Percentiles rank a stretch among this genome's conserved stretches.
Conservation (phyloP, 169 alveolate species). For the Eimeria acervulina region DNA sequence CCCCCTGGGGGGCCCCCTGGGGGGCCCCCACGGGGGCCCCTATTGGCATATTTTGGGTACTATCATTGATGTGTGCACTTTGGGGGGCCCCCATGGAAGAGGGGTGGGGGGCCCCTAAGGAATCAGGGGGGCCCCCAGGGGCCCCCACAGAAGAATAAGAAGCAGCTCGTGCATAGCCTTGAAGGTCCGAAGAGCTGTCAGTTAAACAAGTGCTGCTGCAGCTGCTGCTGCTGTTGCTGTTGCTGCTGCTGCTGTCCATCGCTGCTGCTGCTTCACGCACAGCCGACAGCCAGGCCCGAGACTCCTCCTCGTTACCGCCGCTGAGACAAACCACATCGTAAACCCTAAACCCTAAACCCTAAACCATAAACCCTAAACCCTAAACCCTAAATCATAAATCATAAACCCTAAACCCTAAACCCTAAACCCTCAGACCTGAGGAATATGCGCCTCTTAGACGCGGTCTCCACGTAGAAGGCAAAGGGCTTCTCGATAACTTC, state of each 20-base stretch:
- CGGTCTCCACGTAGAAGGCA: slow-evolving; percentile 35
- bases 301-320: slow-evolving; percentile 10
- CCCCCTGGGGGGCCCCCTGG: no score
- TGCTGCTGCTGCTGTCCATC: slow-evolving; percentile 27
- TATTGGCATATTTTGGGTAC: not conserved
- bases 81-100: not conserved
- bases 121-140: not conserved
- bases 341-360: slow-evolving; percentile 31
- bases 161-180: not conserved
- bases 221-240: not conserved
- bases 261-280: slow-evolving; percentile 8
- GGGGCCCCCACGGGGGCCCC: not conserved
- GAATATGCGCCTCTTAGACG: not conserved
- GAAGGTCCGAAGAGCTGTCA: not conserved
- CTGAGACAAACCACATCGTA: not conserved
- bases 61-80: not conserved
- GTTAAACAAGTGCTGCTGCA: not conserved
- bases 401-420: not conserved
- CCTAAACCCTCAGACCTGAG: slow-evolving; percentile 39
- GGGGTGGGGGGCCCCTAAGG: not conserved
- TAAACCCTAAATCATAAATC: not conserved
- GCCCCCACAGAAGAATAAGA: not conserved
- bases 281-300: slow-evolving; percentile 24
- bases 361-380: not conserved
- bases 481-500: slow-evolving; percentile 17